Conservation (phyloP, 148 eudicot species). For the Tetragonia tetragonoides region DNA sequence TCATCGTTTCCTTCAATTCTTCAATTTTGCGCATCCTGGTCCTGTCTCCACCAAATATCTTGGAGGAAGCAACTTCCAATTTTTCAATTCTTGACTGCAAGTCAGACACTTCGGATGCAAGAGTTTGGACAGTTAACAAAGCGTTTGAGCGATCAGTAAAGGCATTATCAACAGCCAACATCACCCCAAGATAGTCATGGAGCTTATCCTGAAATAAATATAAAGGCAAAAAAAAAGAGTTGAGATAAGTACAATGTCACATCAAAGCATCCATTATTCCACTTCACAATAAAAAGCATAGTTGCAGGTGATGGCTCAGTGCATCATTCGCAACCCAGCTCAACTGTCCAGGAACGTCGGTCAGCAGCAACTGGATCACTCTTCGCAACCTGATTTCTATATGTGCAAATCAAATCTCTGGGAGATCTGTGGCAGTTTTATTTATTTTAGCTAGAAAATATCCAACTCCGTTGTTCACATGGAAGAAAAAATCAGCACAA, state of each 20-base stretch:
- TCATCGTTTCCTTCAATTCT: slow-evolving; percentile 74
- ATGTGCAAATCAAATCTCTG: no score
- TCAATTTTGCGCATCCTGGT: slow-evolving; percentile 88
- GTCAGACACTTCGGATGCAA: slow-evolving; percentile 66
- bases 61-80: slow-evolving; percentile 89
- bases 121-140: slow-evolving; percentile 92
- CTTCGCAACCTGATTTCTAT: no score
- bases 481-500: no score
- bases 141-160: slow-evolving; percentile 92
- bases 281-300: background rate
- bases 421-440: no score
- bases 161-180: slow-evolving; percentile 92
- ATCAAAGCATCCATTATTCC: background rate
- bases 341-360: background rate
- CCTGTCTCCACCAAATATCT: slow-evolving; percentile 94
- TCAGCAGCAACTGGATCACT: background rate
- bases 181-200: slow-evolving; percentile 94
- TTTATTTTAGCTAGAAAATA: no score
- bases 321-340: no score
- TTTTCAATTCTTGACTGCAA: slow-evolving; percentile 76
- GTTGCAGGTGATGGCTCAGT: no score
- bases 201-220: slow-evolving; percentile 78
- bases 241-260: background rate
- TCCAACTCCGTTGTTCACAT: no score
- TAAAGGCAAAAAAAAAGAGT: background rate